Evolutionary conservation across 2,329 filamentous ascomycete genomes (phyloP), one percentile per base, ranked within the genome.

Genomic region (Hortaea werneckii): DNA sequence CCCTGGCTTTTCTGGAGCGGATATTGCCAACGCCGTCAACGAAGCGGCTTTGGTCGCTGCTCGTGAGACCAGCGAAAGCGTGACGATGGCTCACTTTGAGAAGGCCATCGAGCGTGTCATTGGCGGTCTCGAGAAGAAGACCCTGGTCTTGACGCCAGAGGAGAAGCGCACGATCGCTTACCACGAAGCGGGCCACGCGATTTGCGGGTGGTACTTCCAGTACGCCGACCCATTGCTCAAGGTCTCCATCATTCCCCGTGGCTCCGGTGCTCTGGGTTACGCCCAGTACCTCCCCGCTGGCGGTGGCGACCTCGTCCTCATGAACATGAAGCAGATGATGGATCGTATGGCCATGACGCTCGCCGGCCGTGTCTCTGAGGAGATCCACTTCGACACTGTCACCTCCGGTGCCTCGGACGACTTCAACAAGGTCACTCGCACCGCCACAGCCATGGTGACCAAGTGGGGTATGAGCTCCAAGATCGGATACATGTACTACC

Each of bases 301-400:
- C 48, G 92, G 96, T 62, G 82, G 82, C 46, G 92, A 98, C 62
- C 87, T 87, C 6, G 96, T 96, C 66, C 78, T 98, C 53, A 92
- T 98, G 89, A 95, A 84, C 61, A 83, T 87, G 53, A 83, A 89
- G 64, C 92, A 98, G 69, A 76, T 98, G 37, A 95, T 96, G 87
- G 92, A 98, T 66, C 88, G 92, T 57, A 98, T 98, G 92, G 92
- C 92, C 53, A 98, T 98, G 92, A 95, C 90, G 2, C 82, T 98
- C 45, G 92, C 89, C 57, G 92, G 92, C 1, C 87, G 92, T 54
- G 85, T 98, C 26, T 92, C 85, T 13, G 92, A 98, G 69, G 92
- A 98, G 67, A 72, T 98, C 6, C 90, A 98, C 70, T 98, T 98
- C 68, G 83, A 92, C 30, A 94, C 88, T 0, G 92, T 98, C 13